A percentile compares a stretch with the other conserved stretches of the same genome.
Conservation (phyloP, 768 basidiomycete species). For the Candolleomyces aberdarensis region DNA sequence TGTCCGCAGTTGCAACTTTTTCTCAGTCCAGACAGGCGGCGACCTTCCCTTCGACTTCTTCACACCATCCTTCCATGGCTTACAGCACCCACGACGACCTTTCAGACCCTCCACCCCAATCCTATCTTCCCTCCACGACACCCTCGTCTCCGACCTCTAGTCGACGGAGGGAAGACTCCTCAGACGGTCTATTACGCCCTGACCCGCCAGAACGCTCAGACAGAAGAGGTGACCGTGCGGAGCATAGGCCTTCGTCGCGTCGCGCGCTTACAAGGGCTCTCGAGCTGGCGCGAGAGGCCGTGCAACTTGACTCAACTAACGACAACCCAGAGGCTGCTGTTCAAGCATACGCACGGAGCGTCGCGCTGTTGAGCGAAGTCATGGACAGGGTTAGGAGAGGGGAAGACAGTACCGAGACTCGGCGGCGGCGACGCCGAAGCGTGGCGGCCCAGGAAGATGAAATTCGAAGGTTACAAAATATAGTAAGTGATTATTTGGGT, state of each 20-base stretch:
- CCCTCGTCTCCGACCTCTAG: slow-evolving; percentile 19
- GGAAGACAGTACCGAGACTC: slow-evolving; percentile 73
- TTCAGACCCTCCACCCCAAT: slow-evolving; percentile 57
- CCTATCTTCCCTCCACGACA: slow-evolving; percentile 41
- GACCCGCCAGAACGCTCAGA: background rate
- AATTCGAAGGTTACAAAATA: slow-evolving; percentile 79
- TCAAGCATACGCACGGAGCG: slow-evolving; percentile 84
- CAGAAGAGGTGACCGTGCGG: slow-evolving; percentile 21
- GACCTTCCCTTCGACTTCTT: slow-evolving; percentile 18
- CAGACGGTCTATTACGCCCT: slow-evolving; percentile 21
- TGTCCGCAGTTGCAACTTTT: slow-evolving; percentile 60
- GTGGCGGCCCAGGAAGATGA: slow-evolving; percentile 92
- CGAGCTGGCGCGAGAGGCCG: slow-evolving; percentile 86
- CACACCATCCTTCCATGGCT: slow-evolving; percentile 24
- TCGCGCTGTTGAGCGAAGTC: slow-evolving; percentile 83
- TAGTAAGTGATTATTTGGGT: slow-evolving; percentile 50
- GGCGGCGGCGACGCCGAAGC: slow-evolving; percentile 64
- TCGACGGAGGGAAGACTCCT: slow-evolving; percentile 16
- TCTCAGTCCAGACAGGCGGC: slow-evolving; percentile 46
- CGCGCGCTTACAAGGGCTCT: slow-evolving; percentile 83
- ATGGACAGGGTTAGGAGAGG: slow-evolving; percentile 89
- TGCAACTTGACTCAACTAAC: slow-evolving; percentile 82
- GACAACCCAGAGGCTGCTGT: slow-evolving; percentile 88
- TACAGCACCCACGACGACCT: slow-evolving; percentile 46
- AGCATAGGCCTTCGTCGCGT: slow-evolving; percentile 67